Evolutionary conservation across 2,329 filamentous ascomycete genomes (phyloP), one percentile per base, ranked within the genome.

Genomic region (Sarocladium strictum): DNA sequence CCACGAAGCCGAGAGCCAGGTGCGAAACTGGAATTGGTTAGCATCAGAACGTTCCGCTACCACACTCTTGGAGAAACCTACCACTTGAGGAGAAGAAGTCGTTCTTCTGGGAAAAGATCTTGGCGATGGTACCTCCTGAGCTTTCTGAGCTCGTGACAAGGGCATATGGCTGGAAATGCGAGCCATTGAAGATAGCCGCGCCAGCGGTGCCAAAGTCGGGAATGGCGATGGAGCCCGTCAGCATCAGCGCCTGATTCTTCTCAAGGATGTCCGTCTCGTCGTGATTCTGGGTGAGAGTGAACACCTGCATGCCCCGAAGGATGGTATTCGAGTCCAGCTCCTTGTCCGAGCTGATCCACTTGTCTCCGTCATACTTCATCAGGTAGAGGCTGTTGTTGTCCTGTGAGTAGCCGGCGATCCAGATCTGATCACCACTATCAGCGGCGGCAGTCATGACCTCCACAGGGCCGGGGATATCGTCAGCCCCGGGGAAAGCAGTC

Each of bases 131-230:
- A 50, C 92, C 90, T 11, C 82, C 75, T 12, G 77, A 76, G 56
- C 84, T 84, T 63, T 84, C 78, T 12, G 78, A 71, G 56, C 79
- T 86, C 45, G 83, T 87, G 2, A 92, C 89, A 40, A 99, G 79
- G 38, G 90, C 80, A 67, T 93, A 96, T 0, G 94, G 93, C 53
- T 77, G 77, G 66, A 93, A 84, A 2, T 76, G 73, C 11, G 85
- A 90, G 62, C 94, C 94, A 64, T 97, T 90, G 74, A 89, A 99
- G 26, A 97, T 75, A 7, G 86, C 93, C 9, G 90, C 91, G 14
- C 93, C 96, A 5, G 87, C 90, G 55, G 85, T 86, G 56, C 93
- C 92, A 65, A 91, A 91, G 50, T 75, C 74, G 0, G 87, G 83
- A 17, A 97, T 77, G 59, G 84, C 79, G 60, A 99, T 82, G 53